Conservation (phyloP, 441 rosid genomes). For the Brassica balearica region DNA sequence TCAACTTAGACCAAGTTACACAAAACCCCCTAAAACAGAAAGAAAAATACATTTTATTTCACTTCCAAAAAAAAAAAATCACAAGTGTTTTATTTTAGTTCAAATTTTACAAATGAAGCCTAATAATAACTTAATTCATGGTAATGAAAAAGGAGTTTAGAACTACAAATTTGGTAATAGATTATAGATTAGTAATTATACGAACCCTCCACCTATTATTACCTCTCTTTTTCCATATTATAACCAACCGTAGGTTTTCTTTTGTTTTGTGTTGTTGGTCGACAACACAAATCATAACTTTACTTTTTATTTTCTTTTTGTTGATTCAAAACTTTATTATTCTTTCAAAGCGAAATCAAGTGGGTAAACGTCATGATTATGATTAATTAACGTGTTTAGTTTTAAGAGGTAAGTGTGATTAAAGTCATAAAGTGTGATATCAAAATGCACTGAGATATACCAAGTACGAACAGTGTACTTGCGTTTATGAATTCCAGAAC, state of each 20-base stretch:
- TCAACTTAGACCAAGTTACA: too few species aligned
- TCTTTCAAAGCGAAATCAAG: neutral
- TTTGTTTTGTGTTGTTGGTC: constrained; percentile 13
- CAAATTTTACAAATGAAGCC: too few species aligned
- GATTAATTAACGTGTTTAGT: neutral
- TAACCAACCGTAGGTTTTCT: neutral
- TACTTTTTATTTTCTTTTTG: neutral
- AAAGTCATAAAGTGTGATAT: constrained; percentile 21
- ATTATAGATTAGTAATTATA: too few species aligned
- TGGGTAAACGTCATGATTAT: constrained; percentile 18
- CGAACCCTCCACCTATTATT: neutral
- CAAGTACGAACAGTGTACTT: constrained; percentile 36
- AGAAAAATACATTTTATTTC: too few species aligned
- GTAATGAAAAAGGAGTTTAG: too few species aligned
- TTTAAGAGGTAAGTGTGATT: constrained; percentile 8
- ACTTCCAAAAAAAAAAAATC: too few species aligned
- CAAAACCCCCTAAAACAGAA: too few species aligned
- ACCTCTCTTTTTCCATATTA: neutral
- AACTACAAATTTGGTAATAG: too few species aligned
- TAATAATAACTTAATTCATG: too few species aligned
- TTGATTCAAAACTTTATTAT: neutral
- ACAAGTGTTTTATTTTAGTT: too few species aligned
- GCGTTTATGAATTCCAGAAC: constrained; percentile 23
- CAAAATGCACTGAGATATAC: constrained; percentile 25
- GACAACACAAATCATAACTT: constrained; percentile 21